These are phyloP conservation scores for Lepiota subincarnata DNA, from an alignment of 768 basidiomycete genomes.

Conservation along the genomic window DNA sequence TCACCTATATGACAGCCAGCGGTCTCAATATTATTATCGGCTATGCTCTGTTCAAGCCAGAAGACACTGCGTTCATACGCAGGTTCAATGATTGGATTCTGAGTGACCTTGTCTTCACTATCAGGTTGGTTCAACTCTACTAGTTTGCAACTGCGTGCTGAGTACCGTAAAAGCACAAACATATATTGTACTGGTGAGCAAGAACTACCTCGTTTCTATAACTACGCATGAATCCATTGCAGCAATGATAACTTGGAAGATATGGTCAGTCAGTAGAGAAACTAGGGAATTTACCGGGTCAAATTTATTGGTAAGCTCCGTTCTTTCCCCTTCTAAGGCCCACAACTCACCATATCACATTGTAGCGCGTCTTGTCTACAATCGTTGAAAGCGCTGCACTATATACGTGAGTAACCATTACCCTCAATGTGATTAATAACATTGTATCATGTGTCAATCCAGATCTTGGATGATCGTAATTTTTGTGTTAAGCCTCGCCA, in stretches of 20 bases:
- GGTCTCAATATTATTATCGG: constrained; percentile 1
- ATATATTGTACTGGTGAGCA: constrained; percentile 8
- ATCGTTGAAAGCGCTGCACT: constrained; percentile 17
- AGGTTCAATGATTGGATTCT: constrained; percentile 3
- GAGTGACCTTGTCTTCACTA: constrained; percentile 3
- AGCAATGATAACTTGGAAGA: constrained; percentile 9
- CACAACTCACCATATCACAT: background rate
- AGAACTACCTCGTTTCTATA: background rate
- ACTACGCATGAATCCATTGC: background rate
- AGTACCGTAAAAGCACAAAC: background rate
- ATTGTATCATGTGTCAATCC: background rate
- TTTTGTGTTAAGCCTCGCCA: constrained; percentile 6
- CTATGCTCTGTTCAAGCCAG: background rate
- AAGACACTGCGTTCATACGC: background rate
- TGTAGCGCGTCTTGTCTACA: constrained; percentile 9
- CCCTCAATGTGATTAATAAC: background rate
- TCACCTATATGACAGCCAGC: background rate
- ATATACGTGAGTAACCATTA: constrained; percentile 14
- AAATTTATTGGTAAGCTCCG: background rate
- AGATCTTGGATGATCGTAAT: constrained; percentile 17
- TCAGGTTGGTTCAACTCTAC: background rate
- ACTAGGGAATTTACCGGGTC: background rate
- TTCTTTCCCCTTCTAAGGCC: background rate
- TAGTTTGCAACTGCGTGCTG: background rate
- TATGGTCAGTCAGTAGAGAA: constrained; percentile 1